These are phyloP conservation scores for Wickerhamiella dianesei DNA, from an alignment of 805 yeast species.

Conservation along the genomic window DNA sequence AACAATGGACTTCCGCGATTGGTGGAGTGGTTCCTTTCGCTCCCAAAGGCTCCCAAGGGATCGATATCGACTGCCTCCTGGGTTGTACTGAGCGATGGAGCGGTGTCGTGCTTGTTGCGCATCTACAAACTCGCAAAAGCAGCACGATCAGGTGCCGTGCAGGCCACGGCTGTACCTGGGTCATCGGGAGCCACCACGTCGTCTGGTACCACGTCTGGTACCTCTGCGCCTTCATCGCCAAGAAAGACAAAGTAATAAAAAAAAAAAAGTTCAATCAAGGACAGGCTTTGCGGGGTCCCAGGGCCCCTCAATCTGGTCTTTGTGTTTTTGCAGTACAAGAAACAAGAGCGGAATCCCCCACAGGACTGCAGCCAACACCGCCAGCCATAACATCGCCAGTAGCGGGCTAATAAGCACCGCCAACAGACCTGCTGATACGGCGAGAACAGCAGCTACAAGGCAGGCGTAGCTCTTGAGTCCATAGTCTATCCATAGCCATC, in stretches of 20 bases:
- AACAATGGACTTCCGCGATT: conserved; percentile 40
- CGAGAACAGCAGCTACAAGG: conserved; percentile 16
- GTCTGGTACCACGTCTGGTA: background rate
- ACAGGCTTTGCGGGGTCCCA: conserved; percentile 83
- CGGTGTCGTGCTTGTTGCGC: background rate
- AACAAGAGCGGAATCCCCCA: conserved; percentile 59
- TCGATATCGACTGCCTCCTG: conserved; percentile 37
- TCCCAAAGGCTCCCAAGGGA: conserved; percentile 52
- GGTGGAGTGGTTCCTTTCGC: conserved; percentile 43
- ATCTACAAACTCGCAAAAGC: background rate
- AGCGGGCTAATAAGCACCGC: conserved; percentile 24
- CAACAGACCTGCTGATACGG: conserved; percentile 14
- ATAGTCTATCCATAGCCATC: conserved; percentile 36
- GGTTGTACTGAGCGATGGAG: conserved; percentile 4
- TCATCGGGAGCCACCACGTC: too few species aligned
- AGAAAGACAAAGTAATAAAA: background rate
- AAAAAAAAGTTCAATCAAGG: conserved; percentile 23
- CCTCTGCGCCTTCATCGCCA: background rate
- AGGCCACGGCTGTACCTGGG: too few species aligned
- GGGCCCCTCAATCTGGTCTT: conserved; percentile 78
- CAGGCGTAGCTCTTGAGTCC: conserved; percentile 19
- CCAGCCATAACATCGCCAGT: conserved; percentile 37
- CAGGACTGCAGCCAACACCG: conserved; percentile 35
- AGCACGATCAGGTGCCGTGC: background rate
- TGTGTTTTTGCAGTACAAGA: conserved; percentile 57